Evolutionary conservation across 202 grass and related monocot genomes (phyloP).

Genomic region (Schoenoplectus tabernaemontani): DNA sequence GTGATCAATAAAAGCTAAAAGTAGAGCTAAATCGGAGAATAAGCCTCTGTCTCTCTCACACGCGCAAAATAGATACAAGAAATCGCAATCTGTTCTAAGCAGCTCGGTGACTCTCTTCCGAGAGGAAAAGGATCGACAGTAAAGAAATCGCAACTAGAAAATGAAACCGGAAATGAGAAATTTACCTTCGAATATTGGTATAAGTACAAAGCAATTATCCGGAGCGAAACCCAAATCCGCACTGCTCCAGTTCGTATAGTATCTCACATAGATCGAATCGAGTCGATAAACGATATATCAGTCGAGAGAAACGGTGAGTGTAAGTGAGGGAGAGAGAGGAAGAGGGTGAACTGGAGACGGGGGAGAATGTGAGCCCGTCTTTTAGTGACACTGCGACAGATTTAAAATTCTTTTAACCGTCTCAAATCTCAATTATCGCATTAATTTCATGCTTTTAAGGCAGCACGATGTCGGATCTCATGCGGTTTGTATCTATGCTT

Average conservation of each 20-base stretch:
- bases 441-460: constrained; percentile 14
- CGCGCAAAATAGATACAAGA: not conserved
- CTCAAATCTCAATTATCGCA: too few relatives aligned
- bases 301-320: not conserved
- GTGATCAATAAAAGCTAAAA: not conserved
- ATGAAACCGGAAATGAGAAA: not conserved
- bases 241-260: not conserved
- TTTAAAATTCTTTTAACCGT: too few relatives aligned
- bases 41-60: not conserved
- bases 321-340: not conserved
- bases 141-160: not conserved
- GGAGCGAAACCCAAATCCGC: not conserved
- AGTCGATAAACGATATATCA: not conserved
- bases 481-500: not conserved
- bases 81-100: not conserved
- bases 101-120: not conserved
- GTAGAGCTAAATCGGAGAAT: not conserved
- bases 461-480: not conserved
- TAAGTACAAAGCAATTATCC: not conserved
- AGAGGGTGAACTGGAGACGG: not conserved
- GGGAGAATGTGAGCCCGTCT: not conserved
- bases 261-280: not conserved
- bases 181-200: not conserved
- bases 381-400: too few relatives aligned
- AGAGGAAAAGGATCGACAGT: not conserved